These are phyloP conservation scores for Taiozyma sp. DNA, from an alignment of 1,139 yeast genomes.

Conservation along the genomic window DNA sequence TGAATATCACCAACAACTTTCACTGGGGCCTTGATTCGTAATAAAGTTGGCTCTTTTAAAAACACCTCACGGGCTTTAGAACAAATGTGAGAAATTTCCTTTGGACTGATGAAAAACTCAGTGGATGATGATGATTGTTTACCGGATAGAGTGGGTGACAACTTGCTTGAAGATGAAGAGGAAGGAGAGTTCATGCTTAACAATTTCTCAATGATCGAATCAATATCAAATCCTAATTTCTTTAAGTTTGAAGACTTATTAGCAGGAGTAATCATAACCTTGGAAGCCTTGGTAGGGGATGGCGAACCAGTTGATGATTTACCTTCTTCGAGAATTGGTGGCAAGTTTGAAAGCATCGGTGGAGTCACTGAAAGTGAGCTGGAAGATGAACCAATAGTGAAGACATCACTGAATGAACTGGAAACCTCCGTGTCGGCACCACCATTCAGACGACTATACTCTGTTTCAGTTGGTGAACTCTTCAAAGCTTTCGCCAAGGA, in stretches of 20 bases:
- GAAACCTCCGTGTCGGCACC: constrained; percentile 15
- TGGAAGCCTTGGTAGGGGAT: background rate
- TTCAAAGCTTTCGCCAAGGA: constrained; percentile 21
- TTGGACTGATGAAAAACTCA: constrained; percentile 29
- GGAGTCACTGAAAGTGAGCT: constrained; percentile 22
- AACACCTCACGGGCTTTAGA: constrained; percentile 64
- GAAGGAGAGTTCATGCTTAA: constrained; percentile 38
- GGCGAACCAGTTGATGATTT: background rate
- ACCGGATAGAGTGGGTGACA: constrained; percentile 23
- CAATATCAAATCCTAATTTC: constrained; percentile 37
- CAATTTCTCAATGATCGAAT: constrained; percentile 48
- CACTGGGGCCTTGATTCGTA: constrained; percentile 77
- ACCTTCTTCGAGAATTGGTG: constrained; percentile 21
- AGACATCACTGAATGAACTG: constrained; percentile 23
- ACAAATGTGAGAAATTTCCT: constrained; percentile 62
- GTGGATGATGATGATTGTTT: constrained; percentile 5
- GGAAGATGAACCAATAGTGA: constrained; percentile 21
- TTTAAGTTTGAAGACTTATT: constrained; percentile 1
- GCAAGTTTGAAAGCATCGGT: constrained; percentile 12
- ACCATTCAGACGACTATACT: background rate
- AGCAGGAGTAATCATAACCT: background rate
- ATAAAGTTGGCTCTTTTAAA: constrained; percentile 68
- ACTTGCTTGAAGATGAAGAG: constrained; percentile 31
- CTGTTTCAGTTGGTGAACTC: constrained; percentile 5
- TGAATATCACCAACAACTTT: constrained; percentile 86